Evolutionary conservation across 257 asterid species (phyloP), one percentile per base, ranked within the genome.

Genomic region (Jasminum sambac): DNA sequence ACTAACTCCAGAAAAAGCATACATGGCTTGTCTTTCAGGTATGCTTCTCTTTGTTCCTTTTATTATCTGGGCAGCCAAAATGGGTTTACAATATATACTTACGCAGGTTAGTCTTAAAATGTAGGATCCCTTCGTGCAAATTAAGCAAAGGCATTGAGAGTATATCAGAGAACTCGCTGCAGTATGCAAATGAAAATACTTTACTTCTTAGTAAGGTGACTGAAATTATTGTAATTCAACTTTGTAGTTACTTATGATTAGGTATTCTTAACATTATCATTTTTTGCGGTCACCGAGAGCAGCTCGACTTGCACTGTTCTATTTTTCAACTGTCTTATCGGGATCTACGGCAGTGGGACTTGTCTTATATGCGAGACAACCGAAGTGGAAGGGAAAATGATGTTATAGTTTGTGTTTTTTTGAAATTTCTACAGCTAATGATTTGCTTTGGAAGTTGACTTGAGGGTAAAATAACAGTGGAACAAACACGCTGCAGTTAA

Each of bases 121-220:
- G 40, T 71, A 94, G 98, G 82, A 75, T 89, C 71, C 84, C 89
- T 63, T 85, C 95, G 24, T 91, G 96, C 95, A 80, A 80, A 83
- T 46, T 91, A 72, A 74, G 96, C 78, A 96, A 79, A 81, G 96
- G 96, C 82, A 74, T 94, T 68, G 83, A 84, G 75, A 86, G 88
- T 69, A 76, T 72, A 75, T 89, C 90, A 3, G 96, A 88, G 83
- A 91, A 89, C 84, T 86, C 98, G 16, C 64, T 94, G 79, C 91
- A 87, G 75, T 94, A 88, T 70, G 96, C 99, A 70, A 94, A 88
- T 75, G 97, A 89, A 63, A 91, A 91, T 25, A 97, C 98, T 19
- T 76, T 89, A 69, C 84, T 81, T 78, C 96, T 91, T 39, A 93
- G 91, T 2, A 90, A 89, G 97, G 97, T 92, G 72, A 63, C 62